Evolutionary conservation across 2,329 filamentous ascomycete genomes (phyloP).

Genomic region (Tolypocladium guangdongense): DNA sequence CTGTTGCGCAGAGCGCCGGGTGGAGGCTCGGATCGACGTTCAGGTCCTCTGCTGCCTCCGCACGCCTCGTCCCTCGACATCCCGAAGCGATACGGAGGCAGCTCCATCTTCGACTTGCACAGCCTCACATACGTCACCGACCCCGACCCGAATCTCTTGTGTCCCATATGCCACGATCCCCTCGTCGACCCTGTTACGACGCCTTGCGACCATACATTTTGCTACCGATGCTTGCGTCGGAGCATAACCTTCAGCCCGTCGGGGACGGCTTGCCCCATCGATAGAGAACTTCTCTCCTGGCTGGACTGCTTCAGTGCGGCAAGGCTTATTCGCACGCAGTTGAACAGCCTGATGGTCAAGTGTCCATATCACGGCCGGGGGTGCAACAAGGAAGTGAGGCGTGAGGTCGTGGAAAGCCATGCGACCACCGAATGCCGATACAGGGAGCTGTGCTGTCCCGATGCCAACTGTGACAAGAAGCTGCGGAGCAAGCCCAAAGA

Average conservation of each 20-base stretch:
- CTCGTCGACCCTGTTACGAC: slow-evolving; percentile 51
- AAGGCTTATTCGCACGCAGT: slow-evolving; percentile 45
- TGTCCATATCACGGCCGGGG: slow-evolving; percentile 43
- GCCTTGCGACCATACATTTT: slow-evolving; percentile 55
- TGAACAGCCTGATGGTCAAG: slow-evolving; percentile 46
- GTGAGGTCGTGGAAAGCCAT: slow-evolving; percentile 45
- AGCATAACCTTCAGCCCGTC: slow-evolving; percentile 29
- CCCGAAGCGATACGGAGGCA: slow-evolving; percentile 25
- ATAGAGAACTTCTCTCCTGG: slow-evolving; percentile 35
- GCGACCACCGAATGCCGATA: slow-evolving; percentile 45
- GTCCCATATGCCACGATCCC: slow-evolving; percentile 48
- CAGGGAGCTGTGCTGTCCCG: slow-evolving; percentile 44
- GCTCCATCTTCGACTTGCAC: slow-evolving; percentile 32
- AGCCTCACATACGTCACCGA: slow-evolving; percentile 31
- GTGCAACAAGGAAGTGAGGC: slow-evolving; percentile 38
- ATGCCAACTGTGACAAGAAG: slow-evolving; percentile 37
- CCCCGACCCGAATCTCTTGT: slow-evolving; percentile 36
- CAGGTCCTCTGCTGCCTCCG: slow-evolving; percentile 22
- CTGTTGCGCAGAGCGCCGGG: slow-evolving; percentile 11
- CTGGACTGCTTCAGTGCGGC: slow-evolving; percentile 29
- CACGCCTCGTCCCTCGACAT: slow-evolving; percentile 28
- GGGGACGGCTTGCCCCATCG: slow-evolving; percentile 42
- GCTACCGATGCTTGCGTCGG: slow-evolving; percentile 41
- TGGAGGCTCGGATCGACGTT: slow-evolving; percentile 16
- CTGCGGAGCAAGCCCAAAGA: slow-evolving; percentile 38